These are phyloP conservation scores for Acacia confusa DNA, from an alignment of 306 rosid species.

Conservation along the genomic window DNA sequence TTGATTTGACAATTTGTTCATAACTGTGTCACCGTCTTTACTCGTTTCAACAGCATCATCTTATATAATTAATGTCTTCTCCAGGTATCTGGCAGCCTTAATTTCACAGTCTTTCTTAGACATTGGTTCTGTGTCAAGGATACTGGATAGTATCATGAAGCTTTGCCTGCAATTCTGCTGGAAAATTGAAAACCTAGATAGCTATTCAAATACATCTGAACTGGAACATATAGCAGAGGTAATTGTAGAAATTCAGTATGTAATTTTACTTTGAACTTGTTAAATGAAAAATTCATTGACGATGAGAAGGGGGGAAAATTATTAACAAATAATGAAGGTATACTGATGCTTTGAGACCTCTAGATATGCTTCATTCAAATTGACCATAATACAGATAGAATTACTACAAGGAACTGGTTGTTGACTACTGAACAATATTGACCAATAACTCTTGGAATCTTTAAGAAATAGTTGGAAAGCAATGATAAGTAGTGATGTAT, in stretches of 20 bases:
- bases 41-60: constrained; percentile 6
- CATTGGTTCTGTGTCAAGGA: constrained; percentile 97
- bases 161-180: constrained; percentile 95
- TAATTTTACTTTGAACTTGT: neutral
- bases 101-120: constrained; percentile 96
- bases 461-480: neutral
- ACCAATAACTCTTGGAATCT: neutral
- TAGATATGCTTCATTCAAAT: neutral
- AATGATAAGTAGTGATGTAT: neutral
- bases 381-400: constrained; percentile 7
- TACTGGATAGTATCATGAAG: constrained; percentile 91
- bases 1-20: no score
- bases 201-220: constrained; percentile 70
- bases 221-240: constrained; percentile 93
- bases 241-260: constrained; percentile 2
- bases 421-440: neutral
- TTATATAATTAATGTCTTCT: constrained; percentile 22
- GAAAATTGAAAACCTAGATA: constrained; percentile 87
- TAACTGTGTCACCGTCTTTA: neutral
- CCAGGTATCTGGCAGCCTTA: constrained; percentile 85
- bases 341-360: neutral
- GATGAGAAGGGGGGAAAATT: neutral
- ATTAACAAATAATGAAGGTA: neutral
- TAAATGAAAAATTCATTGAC: neutral
- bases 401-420: constrained; percentile 11